Evolutionary conservation across 495 filamentous ascomycete species (phyloP), one percentile per base, ranked within the genome.

Genomic region (Aspergillus avenaceus): DNA sequence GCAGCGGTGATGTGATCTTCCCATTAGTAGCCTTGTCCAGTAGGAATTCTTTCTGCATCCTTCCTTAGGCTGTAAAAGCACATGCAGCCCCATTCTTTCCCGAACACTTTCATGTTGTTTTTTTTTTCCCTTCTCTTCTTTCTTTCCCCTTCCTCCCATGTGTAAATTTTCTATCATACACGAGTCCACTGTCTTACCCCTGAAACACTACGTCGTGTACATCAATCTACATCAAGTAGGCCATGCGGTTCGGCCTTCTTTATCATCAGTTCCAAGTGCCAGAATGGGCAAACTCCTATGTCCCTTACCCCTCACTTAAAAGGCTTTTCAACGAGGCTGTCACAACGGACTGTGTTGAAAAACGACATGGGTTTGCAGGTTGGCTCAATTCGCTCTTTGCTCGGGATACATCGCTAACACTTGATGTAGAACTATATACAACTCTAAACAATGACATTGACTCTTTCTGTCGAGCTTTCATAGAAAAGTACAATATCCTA

Each of bases 281-380:
- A 0, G 55, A 66, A 47, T 66, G 62, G 63, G 42, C 45, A 4
- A 22, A 43, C 8, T 38, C 38, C 24, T 64, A 66, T 38, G 37
- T 66, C 5, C 46, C 61, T 42, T 66, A 66, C 29, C 27, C 54
- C 8, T 16, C 16, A 21, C 43, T 66, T 41, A 62, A 62, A 27
- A 22, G 40, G 22, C 28, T 45, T 21, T 51, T 55, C 23, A 53
- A 42, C 22, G 11, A 28, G 29, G 25, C 49, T 0, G 50, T 52
- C 2, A 54, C 7, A 2, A 40, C 41, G 3, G 24, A 44, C 4
- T 14, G 3, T 44, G 18, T 8, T 23, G 32, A 36, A 8, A 7
- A 36, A 8, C 24, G 13, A 28, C 24, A 12, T 11, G 24, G 8
- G 8, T 44, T 42, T 18, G 18, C 8, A 18, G 41, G 41, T 44